Conservation (phyloP, 768 basidiomycete genomes). For the Leccinum uliginosum region DNA sequence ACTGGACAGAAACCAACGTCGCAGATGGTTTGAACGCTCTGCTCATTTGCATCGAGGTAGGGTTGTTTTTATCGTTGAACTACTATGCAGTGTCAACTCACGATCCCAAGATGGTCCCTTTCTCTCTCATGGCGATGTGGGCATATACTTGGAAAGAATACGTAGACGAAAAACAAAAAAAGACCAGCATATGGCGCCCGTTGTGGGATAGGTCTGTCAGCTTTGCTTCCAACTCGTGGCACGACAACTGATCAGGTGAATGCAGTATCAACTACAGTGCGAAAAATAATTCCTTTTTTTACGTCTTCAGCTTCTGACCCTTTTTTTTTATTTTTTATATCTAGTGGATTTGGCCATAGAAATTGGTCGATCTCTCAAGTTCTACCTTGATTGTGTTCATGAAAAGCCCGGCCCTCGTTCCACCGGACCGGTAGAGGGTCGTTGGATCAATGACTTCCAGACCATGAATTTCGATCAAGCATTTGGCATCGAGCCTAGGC, state of each 20-base stretch:
- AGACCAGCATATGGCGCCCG: constrained; percentile 63
- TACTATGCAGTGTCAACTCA: constrained; percentile 3
- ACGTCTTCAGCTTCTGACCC: constrained; percentile 4
- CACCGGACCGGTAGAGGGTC: constrained; percentile 9
- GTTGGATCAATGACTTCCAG: constrained; percentile 22
- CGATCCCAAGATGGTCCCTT: constrained; percentile 72
- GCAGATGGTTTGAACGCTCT: constrained; percentile 81
- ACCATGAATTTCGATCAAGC: constrained; percentile 36
- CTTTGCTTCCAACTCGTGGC: background rate
- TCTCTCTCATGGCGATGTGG: constrained; percentile 76
- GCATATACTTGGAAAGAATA: constrained; percentile 76
- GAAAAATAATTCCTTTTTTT: constrained; percentile 11
- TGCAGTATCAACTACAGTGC: constrained; percentile 44
- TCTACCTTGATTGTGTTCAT: constrained; percentile 44
- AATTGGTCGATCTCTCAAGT: constrained; percentile 57
- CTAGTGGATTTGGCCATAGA: constrained; percentile 62
- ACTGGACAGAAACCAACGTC: constrained; percentile 83
- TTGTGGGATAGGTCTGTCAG: constrained; percentile 53
- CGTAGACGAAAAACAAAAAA: constrained; percentile 32
- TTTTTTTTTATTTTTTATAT: too few species aligned
- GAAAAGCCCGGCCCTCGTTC: constrained; percentile 30
- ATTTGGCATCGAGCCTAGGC: constrained; percentile 30
- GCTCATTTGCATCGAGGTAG: constrained; percentile 77
- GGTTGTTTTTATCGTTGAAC: background rate
- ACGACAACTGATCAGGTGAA: constrained; percentile 1